Percentiles rank a stretch among this genome's conserved stretches.
Evolutionary conservation across 1,139 yeast genomes (phyloP).

Genomic region (Insectozyma bohioensis): DNA sequence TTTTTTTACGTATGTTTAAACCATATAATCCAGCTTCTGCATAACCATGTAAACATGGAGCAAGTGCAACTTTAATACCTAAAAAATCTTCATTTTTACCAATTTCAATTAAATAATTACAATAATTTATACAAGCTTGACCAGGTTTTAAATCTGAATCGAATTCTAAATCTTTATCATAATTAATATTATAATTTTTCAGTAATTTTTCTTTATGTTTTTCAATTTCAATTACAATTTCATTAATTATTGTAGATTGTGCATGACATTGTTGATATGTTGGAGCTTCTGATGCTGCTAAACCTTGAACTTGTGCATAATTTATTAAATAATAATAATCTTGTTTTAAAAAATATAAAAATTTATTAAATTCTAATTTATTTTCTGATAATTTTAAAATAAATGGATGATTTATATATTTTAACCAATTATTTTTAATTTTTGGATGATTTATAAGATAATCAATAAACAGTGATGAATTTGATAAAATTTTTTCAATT

Average conservation of each 20-base stretch:
- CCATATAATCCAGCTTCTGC: conserved; percentile 48
- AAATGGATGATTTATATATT: conserved; percentile 63
- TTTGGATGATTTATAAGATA: conserved; percentile 58
- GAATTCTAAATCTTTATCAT: conserved; percentile 41
- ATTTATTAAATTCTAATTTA: conserved; percentile 48
- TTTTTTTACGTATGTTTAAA: conserved; percentile 14
- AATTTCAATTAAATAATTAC: conserved; percentile 55
- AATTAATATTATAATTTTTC: conserved; percentile 43
- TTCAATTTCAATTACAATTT: conserved; percentile 55
- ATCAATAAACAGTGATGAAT: conserved; percentile 25
- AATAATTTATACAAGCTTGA: conserved; percentile 57
- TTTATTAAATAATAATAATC: conserved; percentile 70
- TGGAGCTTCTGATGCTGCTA: conserved; percentile 66
- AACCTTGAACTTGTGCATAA: conserved; percentile 67
- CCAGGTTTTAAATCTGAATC: conserved; percentile 48
- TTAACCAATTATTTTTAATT: conserved; percentile 55
- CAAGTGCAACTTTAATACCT: conserved; percentile 64
- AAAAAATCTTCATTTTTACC: conserved; percentile 58
- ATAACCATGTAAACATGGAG: conserved; percentile 81
- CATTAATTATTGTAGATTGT: conserved; percentile 51
- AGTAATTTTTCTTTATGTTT: conserved; percentile 54
- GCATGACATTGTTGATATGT: conserved; percentile 50
- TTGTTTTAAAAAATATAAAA: conserved; percentile 63
- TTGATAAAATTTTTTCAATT: conserved; percentile 4
- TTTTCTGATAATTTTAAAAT: conserved; percentile 54